Percentiles rank a stretch among this genome's conserved stretches.
Conservation (phyloP, 306 rosid genomes). For the Trifolium repens region DNA sequence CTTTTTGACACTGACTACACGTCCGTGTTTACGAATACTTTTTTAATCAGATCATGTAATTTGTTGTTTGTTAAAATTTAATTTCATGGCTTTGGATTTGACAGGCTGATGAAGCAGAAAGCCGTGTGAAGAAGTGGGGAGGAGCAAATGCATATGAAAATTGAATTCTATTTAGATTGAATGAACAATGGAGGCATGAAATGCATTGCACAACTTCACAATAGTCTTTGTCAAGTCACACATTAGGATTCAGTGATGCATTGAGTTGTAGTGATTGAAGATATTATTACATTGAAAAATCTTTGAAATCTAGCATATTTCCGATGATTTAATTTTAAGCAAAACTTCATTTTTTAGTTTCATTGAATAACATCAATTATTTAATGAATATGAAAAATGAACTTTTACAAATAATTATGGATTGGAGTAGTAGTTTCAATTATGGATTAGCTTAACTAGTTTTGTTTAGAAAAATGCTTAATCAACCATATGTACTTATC, state of each 20-base stretch:
- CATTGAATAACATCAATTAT: too few species aligned
- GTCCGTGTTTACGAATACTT: background rate
- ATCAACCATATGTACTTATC: background rate
- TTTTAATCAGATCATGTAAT: background rate
- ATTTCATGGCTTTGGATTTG: slow-evolving; percentile 31
- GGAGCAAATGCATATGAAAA: slow-evolving; percentile 46
- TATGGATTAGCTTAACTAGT: background rate
- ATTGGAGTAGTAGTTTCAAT: background rate
- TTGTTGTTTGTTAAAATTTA: background rate
- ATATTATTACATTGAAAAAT: background rate
- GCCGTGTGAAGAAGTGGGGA: slow-evolving; percentile 78
- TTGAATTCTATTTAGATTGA: slow-evolving; percentile 18
- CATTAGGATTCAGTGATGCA: background rate
- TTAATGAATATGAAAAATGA: too few species aligned
- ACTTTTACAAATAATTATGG: too few species aligned
- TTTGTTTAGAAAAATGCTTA: background rate
- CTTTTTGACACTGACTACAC: background rate
- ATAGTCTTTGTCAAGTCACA: background rate
- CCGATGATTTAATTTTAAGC: too few species aligned
- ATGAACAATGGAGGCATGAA: background rate
- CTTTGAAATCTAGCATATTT: background rate
- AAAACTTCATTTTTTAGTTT: too few species aligned
- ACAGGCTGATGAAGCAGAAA: slow-evolving; percentile 80
- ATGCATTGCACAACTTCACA: background rate
- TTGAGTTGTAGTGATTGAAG: slow-evolving; percentile 1